These are phyloP conservation scores for Nitzschia inconspicua DNA, from an alignment of 108 stramenopile species.

Conservation along the genomic window DNA sequence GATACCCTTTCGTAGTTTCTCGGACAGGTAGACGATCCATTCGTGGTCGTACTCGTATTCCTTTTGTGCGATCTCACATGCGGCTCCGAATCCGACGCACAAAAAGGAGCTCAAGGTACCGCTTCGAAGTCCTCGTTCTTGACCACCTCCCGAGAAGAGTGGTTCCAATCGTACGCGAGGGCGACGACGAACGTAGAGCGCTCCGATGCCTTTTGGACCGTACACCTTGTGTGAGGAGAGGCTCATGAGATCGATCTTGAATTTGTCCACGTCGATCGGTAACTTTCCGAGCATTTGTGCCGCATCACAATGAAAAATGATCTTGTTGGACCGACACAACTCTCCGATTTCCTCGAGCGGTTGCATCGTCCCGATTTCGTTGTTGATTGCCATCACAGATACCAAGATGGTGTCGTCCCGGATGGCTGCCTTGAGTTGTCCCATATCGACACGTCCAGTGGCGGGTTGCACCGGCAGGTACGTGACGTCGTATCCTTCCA, in stretches of 20 bases:
- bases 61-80: conserved; percentile 81
- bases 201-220: conserved; percentile 99
- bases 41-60: conserved; percentile 85
- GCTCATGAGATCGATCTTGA: conserved; percentile 94
- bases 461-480: conserved; percentile 88
- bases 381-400: conserved; percentile 99
- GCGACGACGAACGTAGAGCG: conserved; percentile 91
- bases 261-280: conserved; percentile 92
- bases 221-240: conserved; percentile 98
- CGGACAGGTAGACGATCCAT: conserved; percentile 71
- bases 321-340: conserved; percentile 89
- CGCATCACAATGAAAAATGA: conserved; percentile 97
- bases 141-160: conserved; percentile 95
- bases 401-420: conserved; percentile 93
- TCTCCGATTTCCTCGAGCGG: conserved; percentile 94
- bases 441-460: conserved; percentile 92
- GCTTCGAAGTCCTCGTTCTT: conserved; percentile 92
- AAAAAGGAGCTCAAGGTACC: conserved; percentile 90
- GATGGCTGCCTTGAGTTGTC: conserved; percentile 82
- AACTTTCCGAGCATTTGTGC: conserved; percentile 98
- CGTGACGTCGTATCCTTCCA: conserved; percentile 96
- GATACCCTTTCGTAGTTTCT: conserved; percentile 84
- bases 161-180: conserved; percentile 98
- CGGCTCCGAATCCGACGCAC: conserved; percentile 93
- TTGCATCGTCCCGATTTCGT: conserved; percentile 98